phyloP scores from a whole-genome alignment of 2,329 filamentous ascomycete genomes.

The Nemania serpens region DNA sequence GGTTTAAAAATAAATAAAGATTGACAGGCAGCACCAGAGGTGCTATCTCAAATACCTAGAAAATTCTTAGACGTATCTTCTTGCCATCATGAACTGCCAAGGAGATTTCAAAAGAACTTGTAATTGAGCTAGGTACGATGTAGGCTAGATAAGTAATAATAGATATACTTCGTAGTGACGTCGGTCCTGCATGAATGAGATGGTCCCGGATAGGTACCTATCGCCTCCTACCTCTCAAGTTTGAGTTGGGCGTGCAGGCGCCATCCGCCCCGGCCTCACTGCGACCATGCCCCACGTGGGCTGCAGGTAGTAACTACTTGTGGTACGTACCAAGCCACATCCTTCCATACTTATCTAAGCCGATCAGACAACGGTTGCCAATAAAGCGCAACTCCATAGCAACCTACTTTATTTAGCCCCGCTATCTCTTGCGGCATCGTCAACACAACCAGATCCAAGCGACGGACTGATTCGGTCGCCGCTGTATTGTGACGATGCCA shows the following conservation, averaged over 20 bases:
- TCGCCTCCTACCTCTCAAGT: too few species aligned
- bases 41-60: background rate
- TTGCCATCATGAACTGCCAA: background rate
- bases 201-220: background rate
- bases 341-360: too few species aligned
- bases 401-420: background rate
- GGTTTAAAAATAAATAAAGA: background rate
- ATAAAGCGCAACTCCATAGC: background rate
- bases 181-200: conserved; percentile 14
- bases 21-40: too few species aligned
- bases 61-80: background rate
- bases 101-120: background rate
- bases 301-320: background rate
- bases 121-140: too few species aligned
- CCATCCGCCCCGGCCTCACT: too few species aligned
- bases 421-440: background rate
- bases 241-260: too few species aligned
- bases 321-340: too few species aligned
- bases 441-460: conserved; percentile 5
- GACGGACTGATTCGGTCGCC: conserved; percentile 1
- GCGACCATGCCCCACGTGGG: too few species aligned
- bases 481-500: conserved; percentile 26
- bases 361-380: conserved; percentile 1
- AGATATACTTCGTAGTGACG: conserved; percentile 8
- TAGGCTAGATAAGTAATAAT: too few species aligned